Percentiles rank a stretch among this genome's conserved stretches.
Evolutionary conservation across 345 rosid genomes (phyloP).

Genomic region (Populus euphratica): DNA sequence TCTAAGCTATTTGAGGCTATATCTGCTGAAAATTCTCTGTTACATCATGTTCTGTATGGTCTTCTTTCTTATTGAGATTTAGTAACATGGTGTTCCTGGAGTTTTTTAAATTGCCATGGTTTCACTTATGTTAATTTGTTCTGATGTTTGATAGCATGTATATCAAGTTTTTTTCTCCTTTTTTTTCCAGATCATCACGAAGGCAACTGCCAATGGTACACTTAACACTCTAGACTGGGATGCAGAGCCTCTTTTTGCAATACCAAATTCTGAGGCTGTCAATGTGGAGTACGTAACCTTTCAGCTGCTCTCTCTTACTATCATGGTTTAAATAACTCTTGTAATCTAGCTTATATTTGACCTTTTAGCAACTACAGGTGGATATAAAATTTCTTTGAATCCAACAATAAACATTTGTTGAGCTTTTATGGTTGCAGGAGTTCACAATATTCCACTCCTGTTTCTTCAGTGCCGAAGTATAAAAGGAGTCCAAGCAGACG

Average conservation of each 20-base stretch:
- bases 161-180: conserved; percentile 3
- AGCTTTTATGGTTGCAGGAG: conserved; percentile 16
- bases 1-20: neutral
- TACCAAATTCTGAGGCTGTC: conserved; percentile 39
- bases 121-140: neutral
- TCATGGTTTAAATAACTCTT: neutral
- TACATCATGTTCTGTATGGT: neutral
- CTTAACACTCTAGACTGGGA: conserved; percentile 78
- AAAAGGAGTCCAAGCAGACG: conserved; percentile 69
- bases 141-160: conserved; percentile 2
- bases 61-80: conserved; percentile 10
- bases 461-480: conserved; percentile 36
- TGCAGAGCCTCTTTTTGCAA: conserved; percentile 67
- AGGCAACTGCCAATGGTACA: conserved; percentile 66
- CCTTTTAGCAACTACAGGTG: neutral
- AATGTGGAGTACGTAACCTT: conserved; percentile 49
- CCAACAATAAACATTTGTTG: neutral
- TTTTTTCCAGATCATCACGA: conserved; percentile 57
- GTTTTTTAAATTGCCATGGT: neutral
- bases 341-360: neutral
- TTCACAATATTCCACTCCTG: conserved; percentile 36
- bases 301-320: conserved; percentile 3
- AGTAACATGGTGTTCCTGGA: neutral
- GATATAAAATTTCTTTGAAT: neutral
- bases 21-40: neutral